Percentiles rank a stretch among this genome's conserved stretches.
Evolutionary conservation across 495 filamentous ascomycete species (phyloP).

Genomic region (Symbiotaphrina buchneri): DNA sequence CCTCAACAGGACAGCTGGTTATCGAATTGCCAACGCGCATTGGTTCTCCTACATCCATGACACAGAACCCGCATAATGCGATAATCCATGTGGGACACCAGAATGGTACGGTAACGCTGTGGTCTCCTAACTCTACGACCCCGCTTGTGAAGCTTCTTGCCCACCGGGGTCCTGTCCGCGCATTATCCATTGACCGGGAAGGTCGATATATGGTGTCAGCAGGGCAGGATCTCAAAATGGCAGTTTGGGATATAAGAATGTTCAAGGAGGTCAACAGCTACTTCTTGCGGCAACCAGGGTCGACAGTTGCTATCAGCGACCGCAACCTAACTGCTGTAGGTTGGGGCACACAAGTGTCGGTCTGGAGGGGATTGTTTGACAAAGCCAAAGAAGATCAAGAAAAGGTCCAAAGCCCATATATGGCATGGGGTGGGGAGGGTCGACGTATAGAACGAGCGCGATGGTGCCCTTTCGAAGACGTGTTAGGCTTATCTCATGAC

Average conservation of each 20-base stretch:
- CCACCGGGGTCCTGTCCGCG: constrained; percentile 83
- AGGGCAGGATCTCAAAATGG: constrained; percentile 79
- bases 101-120: constrained; percentile 81
- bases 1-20: constrained; percentile 71
- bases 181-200: constrained; percentile 64
- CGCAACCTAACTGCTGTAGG: constrained; percentile 68
- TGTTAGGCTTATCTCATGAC: constrained; percentile 67
- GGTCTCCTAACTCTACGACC: constrained; percentile 81
- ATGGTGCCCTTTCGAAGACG: constrained; percentile 92
- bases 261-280: constrained; percentile 83
- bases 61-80: constrained; percentile 79
- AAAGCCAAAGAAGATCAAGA: constrained; percentile 39
- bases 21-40: constrained; percentile 62
- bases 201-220: constrained; percentile 91
- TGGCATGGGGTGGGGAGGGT: constrained; percentile 80
- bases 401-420: constrained; percentile 75
- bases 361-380: constrained; percentile 77
- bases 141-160: constrained; percentile 83
- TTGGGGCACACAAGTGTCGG: constrained; percentile 71
- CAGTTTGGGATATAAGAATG: constrained; percentile 89
- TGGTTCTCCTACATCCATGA: constrained; percentile 63
- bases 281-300: constrained; percentile 68
- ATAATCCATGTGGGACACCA: constrained; percentile 81
- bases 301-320: constrained; percentile 71
- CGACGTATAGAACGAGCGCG: constrained; percentile 54